A percentile compares a stretch with the other conserved stretches of the same genome.
Conservation (phyloP, 2,329 filamentous ascomycete genomes). For the Alternaria sp. region DNA sequence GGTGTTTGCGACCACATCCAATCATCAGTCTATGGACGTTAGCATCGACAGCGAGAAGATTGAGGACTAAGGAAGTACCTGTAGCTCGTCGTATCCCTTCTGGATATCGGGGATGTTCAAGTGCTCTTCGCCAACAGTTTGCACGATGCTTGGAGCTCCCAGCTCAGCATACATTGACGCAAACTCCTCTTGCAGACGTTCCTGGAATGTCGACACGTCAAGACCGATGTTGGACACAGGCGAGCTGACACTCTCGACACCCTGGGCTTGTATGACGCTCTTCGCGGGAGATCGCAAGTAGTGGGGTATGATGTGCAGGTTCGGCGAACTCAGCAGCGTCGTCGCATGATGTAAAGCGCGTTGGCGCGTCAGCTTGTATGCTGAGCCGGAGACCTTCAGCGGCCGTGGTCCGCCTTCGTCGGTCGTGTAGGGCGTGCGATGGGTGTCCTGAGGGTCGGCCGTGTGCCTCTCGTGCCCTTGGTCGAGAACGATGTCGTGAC, state of each 20-base stretch:
- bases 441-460: conserved; percentile 48
- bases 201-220: conserved; percentile 53
- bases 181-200: conserved; percentile 65
- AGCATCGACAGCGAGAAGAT: conserved; percentile 23
- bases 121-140: conserved; percentile 60
- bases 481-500: conserved; percentile 90
- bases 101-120: conserved; percentile 61
- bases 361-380: conserved; percentile 86
- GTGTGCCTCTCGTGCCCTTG: conserved; percentile 44
- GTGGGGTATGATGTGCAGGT: conserved; percentile 70
- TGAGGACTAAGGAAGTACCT: conserved; percentile 51
- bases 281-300: conserved; percentile 81
- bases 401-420: conserved; percentile 42
- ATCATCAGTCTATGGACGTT: conserved; percentile 60
- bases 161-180: conserved; percentile 65
- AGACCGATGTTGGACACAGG: conserved; percentile 79
- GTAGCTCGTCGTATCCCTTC: conserved; percentile 68
- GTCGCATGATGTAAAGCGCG: conserved; percentile 93
- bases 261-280: conserved; percentile 76
- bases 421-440: conserved; percentile 53
- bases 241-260: conserved; percentile 90
- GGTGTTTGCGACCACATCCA: conserved; percentile 91
- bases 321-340: conserved; percentile 78
- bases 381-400: conserved; percentile 88
- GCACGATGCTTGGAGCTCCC: conserved; percentile 47